Percentiles rank a stretch among this genome's conserved stretches.
phyloP scores from a whole-genome alignment of 805 yeast species.

The Candida multigemmis region DNA sequence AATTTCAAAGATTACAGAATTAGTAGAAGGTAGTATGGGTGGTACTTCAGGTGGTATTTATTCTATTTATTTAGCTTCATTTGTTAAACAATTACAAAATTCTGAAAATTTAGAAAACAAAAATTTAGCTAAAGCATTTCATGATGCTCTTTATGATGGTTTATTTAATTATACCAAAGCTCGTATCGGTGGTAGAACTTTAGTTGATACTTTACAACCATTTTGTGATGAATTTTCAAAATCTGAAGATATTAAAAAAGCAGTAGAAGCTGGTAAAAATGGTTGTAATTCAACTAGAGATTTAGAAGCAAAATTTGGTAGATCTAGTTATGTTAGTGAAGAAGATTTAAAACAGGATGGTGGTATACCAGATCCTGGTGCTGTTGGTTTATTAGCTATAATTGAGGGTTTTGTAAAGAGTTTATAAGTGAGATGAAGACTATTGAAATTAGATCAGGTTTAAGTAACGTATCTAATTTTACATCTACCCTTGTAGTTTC shows the following conservation, averaged over 20 bases:
- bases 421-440: too few relatives aligned
- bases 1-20: slow-evolving; percentile 64
- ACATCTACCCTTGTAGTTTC: too few relatives aligned
- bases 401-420: slow-evolving; percentile 36
- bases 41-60: slow-evolving; percentile 95
- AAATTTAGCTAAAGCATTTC: slow-evolving; percentile 40
- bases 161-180: slow-evolving; percentile 84
- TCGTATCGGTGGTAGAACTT: slow-evolving; percentile 78
- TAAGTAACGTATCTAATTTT: too few relatives aligned
- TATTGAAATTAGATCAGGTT: too few relatives aligned
- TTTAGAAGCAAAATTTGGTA: slow-evolving; percentile 79
- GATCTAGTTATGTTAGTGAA: slow-evolving; percentile 81
- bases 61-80: slow-evolving; percentile 74
- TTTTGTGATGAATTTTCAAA: slow-evolving; percentile 56
- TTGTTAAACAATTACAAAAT: slow-evolving; percentile 41
- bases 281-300: slow-evolving; percentile 74
- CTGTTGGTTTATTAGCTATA: slow-evolving; percentile 69
- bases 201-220: slow-evolving; percentile 84
- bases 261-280: slow-evolving; percentile 58
- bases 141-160: slow-evolving; percentile 54
- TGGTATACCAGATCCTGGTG: slow-evolving; percentile 94
- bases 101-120: slow-evolving; percentile 23
- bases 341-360: slow-evolving; percentile 50
- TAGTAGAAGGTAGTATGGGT: slow-evolving; percentile 90
- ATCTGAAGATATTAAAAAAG: slow-evolving; percentile 45